phyloP scores from a whole-genome alignment of 257 asterid species.

The Solanum sitiens region DNA sequence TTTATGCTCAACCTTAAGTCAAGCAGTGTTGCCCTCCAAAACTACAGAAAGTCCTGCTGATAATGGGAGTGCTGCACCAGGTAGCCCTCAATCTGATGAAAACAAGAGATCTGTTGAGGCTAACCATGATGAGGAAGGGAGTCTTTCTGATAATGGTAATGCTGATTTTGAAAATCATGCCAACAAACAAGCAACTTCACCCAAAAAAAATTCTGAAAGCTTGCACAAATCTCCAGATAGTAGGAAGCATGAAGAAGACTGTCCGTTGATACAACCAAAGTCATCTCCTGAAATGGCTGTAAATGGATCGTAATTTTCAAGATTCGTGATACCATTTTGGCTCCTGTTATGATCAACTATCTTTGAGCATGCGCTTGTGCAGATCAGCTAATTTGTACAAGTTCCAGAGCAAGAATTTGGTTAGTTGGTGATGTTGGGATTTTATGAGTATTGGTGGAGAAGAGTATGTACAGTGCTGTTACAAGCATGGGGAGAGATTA shows the following conservation, averaged over 20 bases:
- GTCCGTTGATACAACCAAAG: constrained; percentile 35
- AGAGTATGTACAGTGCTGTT: constrained; percentile 75
- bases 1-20: constrained; percentile 58
- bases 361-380: not conserved
- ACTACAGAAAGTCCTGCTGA: constrained; percentile 13
- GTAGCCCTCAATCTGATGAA: constrained; percentile 10
- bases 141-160: constrained; percentile 14
- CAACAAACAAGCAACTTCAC: constrained; percentile 29
- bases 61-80: constrained; percentile 3
- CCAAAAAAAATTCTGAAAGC: constrained; percentile 24
- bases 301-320: constrained; percentile 51
- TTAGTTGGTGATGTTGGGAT: not conserved
- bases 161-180: constrained; percentile 16
- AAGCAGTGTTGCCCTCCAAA: constrained; percentile 43
- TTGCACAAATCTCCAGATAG: constrained; percentile 30
- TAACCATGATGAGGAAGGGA: constrained; percentile 24
- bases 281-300: constrained; percentile 84
- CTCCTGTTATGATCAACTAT: not conserved
- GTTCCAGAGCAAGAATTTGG: not conserved
- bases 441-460: constrained; percentile 29
- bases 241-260: constrained; percentile 40
- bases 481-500: constrained; percentile 24
- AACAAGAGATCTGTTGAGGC: constrained; percentile 15
- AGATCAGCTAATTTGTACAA: not conserved
- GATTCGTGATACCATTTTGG: not conserved